Evolutionary conservation across 148 eudicot genomes (phyloP).

Genomic region (Amaranthus hypochondriacus): DNA sequence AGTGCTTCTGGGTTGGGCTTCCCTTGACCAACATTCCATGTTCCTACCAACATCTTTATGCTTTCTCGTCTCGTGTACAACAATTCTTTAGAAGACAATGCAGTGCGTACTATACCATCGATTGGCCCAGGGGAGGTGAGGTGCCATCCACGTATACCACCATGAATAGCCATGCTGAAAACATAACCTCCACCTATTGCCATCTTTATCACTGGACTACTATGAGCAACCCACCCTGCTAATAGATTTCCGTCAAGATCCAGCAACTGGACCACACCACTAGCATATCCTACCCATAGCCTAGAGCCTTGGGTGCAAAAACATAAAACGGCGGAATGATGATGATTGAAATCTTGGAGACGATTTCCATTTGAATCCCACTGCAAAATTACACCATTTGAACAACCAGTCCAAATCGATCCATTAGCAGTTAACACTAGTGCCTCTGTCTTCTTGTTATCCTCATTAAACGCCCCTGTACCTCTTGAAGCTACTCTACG

Average conservation of each 20-base stretch:
- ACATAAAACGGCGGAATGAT: conserved; percentile 63
- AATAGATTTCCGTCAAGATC: conserved; percentile 79
- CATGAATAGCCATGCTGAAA: conserved; percentile 93
- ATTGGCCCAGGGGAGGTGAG: conserved; percentile 83
- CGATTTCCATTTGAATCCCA: conserved; percentile 93
- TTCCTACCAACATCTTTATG: conserved; percentile 66
- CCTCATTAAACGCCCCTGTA: conserved; percentile 72
- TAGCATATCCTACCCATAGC: conserved; percentile 88
- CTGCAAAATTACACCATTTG: conserved; percentile 74
- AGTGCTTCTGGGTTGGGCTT: conserved; percentile 79
- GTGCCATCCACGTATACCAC: conserved; percentile 96
- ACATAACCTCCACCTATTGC: conserved; percentile 63
- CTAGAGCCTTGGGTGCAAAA: conserved; percentile 75
- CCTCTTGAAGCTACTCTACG: conserved; percentile 88
- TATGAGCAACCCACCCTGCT: conserved; percentile 87
- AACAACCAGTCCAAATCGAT: conserved; percentile 81
- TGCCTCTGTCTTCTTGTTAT: conserved; percentile 83
- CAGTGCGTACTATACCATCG: conserved; percentile 57
- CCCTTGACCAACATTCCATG: conserved; percentile 99
- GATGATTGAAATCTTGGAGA: conserved; percentile 67
- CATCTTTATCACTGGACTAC: conserved; percentile 75
- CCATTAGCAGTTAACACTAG: conserved; percentile 70
- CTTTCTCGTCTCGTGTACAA: conserved; percentile 62
- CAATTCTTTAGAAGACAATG: conserved; percentile 58
- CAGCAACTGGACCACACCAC: conserved; percentile 75